Conservation (phyloP, 2,329 filamentous ascomycete genomes). For the Mariannaea sp. region DNA sequence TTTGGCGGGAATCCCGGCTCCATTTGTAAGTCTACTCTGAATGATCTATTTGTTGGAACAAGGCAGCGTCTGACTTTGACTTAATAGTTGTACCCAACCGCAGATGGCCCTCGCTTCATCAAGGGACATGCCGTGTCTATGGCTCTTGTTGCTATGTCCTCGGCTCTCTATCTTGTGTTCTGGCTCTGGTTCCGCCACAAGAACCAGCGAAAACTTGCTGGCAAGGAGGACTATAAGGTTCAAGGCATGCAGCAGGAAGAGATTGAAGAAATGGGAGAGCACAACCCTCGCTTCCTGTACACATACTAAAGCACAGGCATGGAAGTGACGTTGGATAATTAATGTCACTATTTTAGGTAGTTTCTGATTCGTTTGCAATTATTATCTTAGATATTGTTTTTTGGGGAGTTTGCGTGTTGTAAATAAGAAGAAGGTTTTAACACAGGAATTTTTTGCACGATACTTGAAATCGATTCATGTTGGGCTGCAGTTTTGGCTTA, state of each 20-base stretch:
- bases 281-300: slow-evolving; percentile 40
- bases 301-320: slow-evolving; percentile 28
- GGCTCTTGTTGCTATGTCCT: slow-evolving; percentile 51
- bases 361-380: too few relatives aligned
- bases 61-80: neutral
- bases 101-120: slow-evolving; percentile 51
- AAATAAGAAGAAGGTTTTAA: too few relatives aligned
- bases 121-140: slow-evolving; percentile 57
- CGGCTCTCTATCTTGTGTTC: slow-evolving; percentile 47
- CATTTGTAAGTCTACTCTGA: slow-evolving; percentile 47
- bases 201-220: slow-evolving; percentile 42
- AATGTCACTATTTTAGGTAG: neutral
- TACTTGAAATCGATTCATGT: too few relatives aligned
- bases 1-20: slow-evolving; percentile 64
- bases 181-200: slow-evolving; percentile 39
- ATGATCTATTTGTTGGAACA: rapidly evolving
- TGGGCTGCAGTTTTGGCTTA: too few relatives aligned
- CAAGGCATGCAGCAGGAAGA: slow-evolving; percentile 39
- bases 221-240: slow-evolving; percentile 38
- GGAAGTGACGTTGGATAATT: neutral
- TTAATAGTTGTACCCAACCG: slow-evolving; percentile 34
- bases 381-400: too few relatives aligned
- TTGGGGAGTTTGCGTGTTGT: too few relatives aligned
- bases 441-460: too few relatives aligned
- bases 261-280: slow-evolving; percentile 39